Conservation (phyloP, 805 yeast genomes). For the Millerozyma miso region DNA sequence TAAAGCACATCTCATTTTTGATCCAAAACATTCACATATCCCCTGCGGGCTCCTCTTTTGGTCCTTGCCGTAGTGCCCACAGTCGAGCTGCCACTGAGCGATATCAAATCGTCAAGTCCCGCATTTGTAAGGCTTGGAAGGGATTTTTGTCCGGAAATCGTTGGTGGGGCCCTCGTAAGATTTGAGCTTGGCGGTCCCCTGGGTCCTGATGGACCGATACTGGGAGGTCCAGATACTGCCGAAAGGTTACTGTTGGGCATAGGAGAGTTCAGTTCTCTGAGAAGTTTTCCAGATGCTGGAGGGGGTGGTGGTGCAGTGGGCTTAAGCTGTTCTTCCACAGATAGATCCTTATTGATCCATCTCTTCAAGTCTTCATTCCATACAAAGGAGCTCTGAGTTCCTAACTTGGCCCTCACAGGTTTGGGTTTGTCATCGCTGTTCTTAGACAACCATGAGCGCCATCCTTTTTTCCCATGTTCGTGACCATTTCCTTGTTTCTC, state of each 20-base stretch:
- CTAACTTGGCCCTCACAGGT: conserved; percentile 80
- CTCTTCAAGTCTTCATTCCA: conserved; percentile 81
- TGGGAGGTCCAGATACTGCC: conserved; percentile 9
- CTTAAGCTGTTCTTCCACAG: conserved; percentile 58
- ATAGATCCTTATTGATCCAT: conserved; percentile 75
- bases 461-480: conserved; percentile 29
- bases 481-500: conserved; percentile 7
- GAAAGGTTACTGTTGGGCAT: not conserved
- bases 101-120: conserved; percentile 37
- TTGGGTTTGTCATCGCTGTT: conserved; percentile 58
- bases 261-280: conserved; percentile 10
- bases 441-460: conserved; percentile 48
- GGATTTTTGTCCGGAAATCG: conserved; percentile 1
- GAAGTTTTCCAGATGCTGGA: conserved; percentile 30
- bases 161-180: conserved; percentile 7
- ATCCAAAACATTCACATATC: conserved; percentile 29
- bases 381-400: conserved; percentile 67
- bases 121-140: conserved; percentile 32
- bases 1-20: conserved; percentile 8
- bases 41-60: conserved; percentile 31
- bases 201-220: conserved; percentile 8
- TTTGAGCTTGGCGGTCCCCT: conserved; percentile 7
- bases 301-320: conserved; percentile 69
- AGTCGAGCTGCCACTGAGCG: conserved; percentile 24
- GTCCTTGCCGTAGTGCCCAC: conserved; percentile 13